A percentile compares a stretch with the other conserved stretches of the same genome.
Conservation (phyloP, 305 asterid genomes). For the Petunia hybrid region DNA sequence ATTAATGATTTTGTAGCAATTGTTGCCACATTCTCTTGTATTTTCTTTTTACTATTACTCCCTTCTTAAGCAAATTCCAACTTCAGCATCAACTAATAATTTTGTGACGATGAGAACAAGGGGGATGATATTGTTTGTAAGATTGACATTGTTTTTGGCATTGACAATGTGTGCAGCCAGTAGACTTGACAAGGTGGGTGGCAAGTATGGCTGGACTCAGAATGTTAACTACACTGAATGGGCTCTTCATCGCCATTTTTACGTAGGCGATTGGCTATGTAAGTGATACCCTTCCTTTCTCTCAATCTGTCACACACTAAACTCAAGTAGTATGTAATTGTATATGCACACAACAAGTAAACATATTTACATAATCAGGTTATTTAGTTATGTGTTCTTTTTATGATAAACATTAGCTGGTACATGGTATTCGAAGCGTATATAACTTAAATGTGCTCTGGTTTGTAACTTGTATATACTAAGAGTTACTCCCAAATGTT, state of each 20-base stretch:
- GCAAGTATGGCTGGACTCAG: conserved; percentile 50
- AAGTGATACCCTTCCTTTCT: background rate
- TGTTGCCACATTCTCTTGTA: background rate
- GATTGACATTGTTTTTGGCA: conserved; percentile 39
- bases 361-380: too few relatives aligned
- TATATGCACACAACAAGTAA: too few relatives aligned
- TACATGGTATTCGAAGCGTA: background rate
- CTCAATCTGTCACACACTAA: background rate
- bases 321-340: background rate
- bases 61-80: background rate
- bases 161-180: conserved; percentile 40
- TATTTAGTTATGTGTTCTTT: too few relatives aligned
- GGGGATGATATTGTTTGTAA: conserved; percentile 23
- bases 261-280: conserved; percentile 71
- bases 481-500: too few relatives aligned
- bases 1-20: background rate
- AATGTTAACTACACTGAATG: conserved; percentile 61
- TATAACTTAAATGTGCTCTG: background rate
- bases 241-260: conserved; percentile 56
- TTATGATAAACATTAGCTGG: too few relatives aligned
- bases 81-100: background rate
- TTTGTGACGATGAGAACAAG: conserved; percentile 8
- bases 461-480: too few relatives aligned
- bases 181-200: conserved; percentile 57
- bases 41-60: too few relatives aligned